Evolutionary conservation across 2,329 filamentous ascomycete genomes (phyloP), one percentile per base, ranked within the genome.

Genomic region (Pleomassaria siparia): DNA sequence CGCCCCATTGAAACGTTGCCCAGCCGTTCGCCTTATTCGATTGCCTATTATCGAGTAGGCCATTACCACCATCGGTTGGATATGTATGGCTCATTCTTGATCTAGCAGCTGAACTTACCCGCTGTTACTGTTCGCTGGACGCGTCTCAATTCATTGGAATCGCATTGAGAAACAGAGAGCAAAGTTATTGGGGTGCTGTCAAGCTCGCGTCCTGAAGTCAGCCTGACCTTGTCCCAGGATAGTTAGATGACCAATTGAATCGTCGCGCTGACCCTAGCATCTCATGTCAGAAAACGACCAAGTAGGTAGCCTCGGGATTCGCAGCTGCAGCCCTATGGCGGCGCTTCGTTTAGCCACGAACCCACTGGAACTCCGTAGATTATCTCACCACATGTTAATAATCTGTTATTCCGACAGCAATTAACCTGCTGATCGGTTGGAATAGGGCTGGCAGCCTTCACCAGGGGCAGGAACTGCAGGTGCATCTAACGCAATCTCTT

Each of bases 1-100:
- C 44, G 44, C 44, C 44, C 44, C 44, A 37, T 41, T 41, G 32
- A 24, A 8, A 24, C n/a, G 11, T 37, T 37, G 20, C 18, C 42
- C 21, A n/a, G 35, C 13, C 13, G 35, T 13, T 21, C 35, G 35
- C 18, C n/a, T 35, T 12, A 25, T 15, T 25, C 32, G 33, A 16
- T 22, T 44, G 32, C 32, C 43, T 44, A 18, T 29, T 18, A 16
- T 20, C n/a, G n/a, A n/a, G n/a, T n/a, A n/a, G n/a, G n/a, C n/a
- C n/a, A n/a, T n/a, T n/a, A n/a, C n/a, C n/a, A n/a, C n/a, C n/a
- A n/a, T n/a, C n/a, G n/a, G n/a, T n/a, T n/a, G n/a, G n/a, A n/a
- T n/a, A n/a, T n/a, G n/a, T n/a, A n/a, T n/a, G n/a, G n/a, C n/a
- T n/a, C n/a, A n/a, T n/a, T n/a, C n/a, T n/a, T n/a, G n/a, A n/a